A percentile compares a stretch with the other conserved stretches of the same genome.
Conservation (phyloP, 2,329 filamentous ascomycete genomes). For the Penicillium sp. region DNA sequence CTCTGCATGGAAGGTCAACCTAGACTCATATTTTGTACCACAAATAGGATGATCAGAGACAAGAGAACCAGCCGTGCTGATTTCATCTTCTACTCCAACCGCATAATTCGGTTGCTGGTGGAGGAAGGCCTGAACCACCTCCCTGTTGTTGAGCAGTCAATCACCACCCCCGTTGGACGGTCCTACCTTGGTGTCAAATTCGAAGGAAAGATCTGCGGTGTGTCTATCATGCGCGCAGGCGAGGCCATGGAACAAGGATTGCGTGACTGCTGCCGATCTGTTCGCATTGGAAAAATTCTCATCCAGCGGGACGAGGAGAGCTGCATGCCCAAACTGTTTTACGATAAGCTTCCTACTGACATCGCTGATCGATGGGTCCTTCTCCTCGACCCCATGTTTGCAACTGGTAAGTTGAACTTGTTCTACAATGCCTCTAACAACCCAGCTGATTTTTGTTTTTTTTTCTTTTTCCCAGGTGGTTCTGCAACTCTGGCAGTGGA, state of each 20-base stretch:
- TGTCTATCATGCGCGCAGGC: constrained; percentile 96
- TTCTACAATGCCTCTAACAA: neutral
- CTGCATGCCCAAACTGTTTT: constrained; percentile 85
- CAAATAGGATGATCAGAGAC: constrained; percentile 84
- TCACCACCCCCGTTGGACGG: constrained; percentile 86
- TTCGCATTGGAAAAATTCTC: constrained; percentile 95
- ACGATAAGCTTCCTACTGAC: constrained; percentile 94
- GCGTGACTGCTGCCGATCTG: constrained; percentile 94
- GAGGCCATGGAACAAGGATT: constrained; percentile 98
- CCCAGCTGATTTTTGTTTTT: constrained; percentile 15
- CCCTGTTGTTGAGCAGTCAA: constrained; percentile 80
- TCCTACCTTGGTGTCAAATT: constrained; percentile 90
- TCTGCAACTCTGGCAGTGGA: constrained; percentile 97
- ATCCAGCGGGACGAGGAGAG: constrained; percentile 98
- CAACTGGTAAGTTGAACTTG: constrained; percentile 64
- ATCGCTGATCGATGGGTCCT: constrained; percentile 92
- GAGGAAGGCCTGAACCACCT: constrained; percentile 97
- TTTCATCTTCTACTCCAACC: constrained; percentile 99
- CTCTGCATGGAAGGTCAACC: constrained; percentile 1
- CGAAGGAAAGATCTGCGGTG: constrained; percentile 96
- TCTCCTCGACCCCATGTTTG: constrained; percentile 97
- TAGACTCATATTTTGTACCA: constrained; percentile 10
- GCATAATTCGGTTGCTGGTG: constrained; percentile 92
- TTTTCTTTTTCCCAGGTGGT: constrained; percentile 64
- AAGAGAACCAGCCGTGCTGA: constrained; percentile 86